Conservation (phyloP, 345 rosid species). For the Salix exigua region DNA sequence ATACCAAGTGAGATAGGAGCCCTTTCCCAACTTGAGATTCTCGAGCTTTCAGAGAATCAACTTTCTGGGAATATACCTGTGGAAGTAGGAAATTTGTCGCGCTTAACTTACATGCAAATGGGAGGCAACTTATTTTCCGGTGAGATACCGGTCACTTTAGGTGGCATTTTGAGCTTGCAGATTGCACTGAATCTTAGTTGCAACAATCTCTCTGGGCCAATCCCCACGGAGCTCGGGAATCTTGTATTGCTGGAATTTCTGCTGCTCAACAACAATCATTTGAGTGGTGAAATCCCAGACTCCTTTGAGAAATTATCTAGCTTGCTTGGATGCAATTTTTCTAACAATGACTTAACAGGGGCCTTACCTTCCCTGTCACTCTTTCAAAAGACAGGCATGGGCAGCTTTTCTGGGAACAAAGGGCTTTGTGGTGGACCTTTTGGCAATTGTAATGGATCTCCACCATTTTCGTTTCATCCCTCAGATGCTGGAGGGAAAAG, state of each 20-base stretch:
- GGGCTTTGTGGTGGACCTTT: slow-evolving; percentile 78
- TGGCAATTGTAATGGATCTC: slow-evolving; percentile 39
- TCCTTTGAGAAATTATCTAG: slow-evolving; percentile 64
- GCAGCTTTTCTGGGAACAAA: slow-evolving; percentile 55
- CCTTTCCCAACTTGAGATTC: slow-evolving; percentile 77
- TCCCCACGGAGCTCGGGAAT: slow-evolving; percentile 71
- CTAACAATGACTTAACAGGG: slow-evolving; percentile 66
- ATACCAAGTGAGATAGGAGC: slow-evolving; percentile 58
- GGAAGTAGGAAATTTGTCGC: slow-evolving; percentile 55
- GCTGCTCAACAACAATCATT: slow-evolving; percentile 69
- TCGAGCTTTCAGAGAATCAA: slow-evolving; percentile 70
- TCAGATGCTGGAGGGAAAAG: slow-evolving; percentile 18
- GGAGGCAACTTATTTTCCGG: slow-evolving; percentile 74
- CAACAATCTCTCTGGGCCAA: slow-evolving; percentile 66
- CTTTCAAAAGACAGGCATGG: slow-evolving; percentile 41
- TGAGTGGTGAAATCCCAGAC: slow-evolving; percentile 68
- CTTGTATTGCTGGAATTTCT: slow-evolving; percentile 56
- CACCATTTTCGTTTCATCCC: slow-evolving; percentile 30
- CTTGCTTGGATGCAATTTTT: slow-evolving; percentile 78
- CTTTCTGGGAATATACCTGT: slow-evolving; percentile 55
- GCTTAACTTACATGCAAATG: slow-evolving; percentile 77
- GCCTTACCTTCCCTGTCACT: slow-evolving; percentile 53
- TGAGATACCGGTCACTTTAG: slow-evolving; percentile 54
- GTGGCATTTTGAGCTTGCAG: slow-evolving; percentile 65
- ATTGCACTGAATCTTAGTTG: slow-evolving; percentile 82